Percentiles rank a stretch among this genome's conserved stretches.
Conservation (phyloP, 1,284 basidiomycete species). For the Papiliotrema terrestris region DNA sequence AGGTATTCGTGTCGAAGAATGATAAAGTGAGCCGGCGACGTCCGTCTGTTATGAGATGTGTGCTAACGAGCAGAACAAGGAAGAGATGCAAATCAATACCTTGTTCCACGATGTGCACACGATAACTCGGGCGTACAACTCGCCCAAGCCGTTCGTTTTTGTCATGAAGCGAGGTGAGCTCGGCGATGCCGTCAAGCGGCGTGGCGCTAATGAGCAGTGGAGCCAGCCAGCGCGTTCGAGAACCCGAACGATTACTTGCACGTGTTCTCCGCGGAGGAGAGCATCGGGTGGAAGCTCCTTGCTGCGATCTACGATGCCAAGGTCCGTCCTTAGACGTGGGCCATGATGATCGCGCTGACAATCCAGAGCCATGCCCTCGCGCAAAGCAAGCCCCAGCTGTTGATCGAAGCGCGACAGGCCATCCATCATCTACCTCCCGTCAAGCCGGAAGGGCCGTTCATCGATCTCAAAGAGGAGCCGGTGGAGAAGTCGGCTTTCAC, state of each 20-base stretch:
- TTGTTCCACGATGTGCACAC: conserved; percentile 79
- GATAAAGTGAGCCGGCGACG: conserved; percentile 60
- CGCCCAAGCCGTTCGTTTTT: conserved; percentile 69
- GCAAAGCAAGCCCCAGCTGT: background rate
- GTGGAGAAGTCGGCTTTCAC: conserved; percentile 21
- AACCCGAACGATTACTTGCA: conserved; percentile 79
- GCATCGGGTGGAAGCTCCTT: conserved; percentile 34
- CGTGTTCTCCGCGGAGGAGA: conserved; percentile 67
- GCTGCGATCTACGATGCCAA: conserved; percentile 34
- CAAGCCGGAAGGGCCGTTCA: conserved; percentile 6
- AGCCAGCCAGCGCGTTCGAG: conserved; percentile 77
- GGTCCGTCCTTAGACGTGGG: conserved; percentile 12
- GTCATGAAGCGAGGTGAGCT: conserved; percentile 63
- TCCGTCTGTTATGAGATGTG: background rate
- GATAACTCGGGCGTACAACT: conserved; percentile 65
- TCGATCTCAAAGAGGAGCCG: conserved; percentile 8
- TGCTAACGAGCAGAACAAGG: conserved; percentile 62
- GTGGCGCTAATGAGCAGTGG: conserved; percentile 53
- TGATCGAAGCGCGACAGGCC: background rate
- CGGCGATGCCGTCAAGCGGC: background rate
- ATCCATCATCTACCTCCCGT: background rate
- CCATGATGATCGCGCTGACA: background rate
- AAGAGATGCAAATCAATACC: conserved; percentile 55
- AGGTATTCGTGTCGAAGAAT: conserved; percentile 77
- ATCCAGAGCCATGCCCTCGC: conserved; percentile 4